Evolutionary conservation across 352 stramenopile species (phyloP), one percentile per base, ranked within the genome.

Genomic region (Phytophthora hibernalis): DNA sequence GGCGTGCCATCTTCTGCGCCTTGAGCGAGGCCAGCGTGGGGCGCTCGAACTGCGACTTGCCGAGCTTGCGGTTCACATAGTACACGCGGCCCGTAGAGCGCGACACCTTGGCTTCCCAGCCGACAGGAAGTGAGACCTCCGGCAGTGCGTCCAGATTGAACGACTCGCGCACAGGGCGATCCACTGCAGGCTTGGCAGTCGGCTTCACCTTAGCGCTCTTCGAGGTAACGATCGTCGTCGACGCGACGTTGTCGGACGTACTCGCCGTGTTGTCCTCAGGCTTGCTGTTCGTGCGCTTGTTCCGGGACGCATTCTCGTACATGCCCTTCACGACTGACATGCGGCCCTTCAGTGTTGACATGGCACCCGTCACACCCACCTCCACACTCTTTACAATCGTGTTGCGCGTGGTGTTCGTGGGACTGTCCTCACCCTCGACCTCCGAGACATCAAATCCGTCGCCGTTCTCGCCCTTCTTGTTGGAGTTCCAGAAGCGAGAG

Each of bases 61-160:
- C 83, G 7, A 93, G 78, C 80, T 92, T 92, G 59, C 85, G 86
- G 75, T 96, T 96, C 49, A 94, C 85, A 70, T 96, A 96, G 77
- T 96, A 96, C 56, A 96, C 87, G 43, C 87, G 86, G 15, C 87
- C 87, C 16, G 85, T 96, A 8, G 86, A 94, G 60, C 87, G 85
- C 30, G 83, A 93, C 49, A 96, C 85, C 80, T 96, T 96, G 63
- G 87, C 87, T 60, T 94, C 86, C 87, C 87, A 96, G 28, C 88
- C 86, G 20, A 90, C 79, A 1, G 88, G 88, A 35, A 96, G 61
- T 53, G 88, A 90, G 5, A 92, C 85, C 62, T 95, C 87, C 2
- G 85, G 85, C 52, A 95, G 62, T 43, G 87, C 86, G 37, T 95
- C 87, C 13, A 95, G 66, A 68, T 94, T 95, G 65, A 95, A 94